Evolutionary conservation across 371 early-diverging fungal species (phyloP), one percentile per base, ranked within the genome.

Genomic region (Chytridium lagenaria): DNA sequence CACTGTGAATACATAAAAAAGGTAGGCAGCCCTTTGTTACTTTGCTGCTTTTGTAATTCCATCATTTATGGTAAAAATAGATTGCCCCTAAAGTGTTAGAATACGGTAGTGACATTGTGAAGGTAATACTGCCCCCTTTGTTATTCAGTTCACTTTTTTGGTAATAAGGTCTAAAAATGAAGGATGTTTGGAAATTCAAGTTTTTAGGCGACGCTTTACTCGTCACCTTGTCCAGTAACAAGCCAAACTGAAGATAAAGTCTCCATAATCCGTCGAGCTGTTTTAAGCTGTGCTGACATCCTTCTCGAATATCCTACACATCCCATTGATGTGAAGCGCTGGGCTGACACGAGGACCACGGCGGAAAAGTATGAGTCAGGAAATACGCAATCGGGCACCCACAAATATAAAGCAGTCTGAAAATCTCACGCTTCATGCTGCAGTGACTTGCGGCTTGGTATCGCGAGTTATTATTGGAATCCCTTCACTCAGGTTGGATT

Each of bases 161-260:
- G n/a, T n/a, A n/a, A n/a, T n/a, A n/a, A n/a, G n/a, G n/a, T n/a
- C n/a, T n/a, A n/a, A n/a, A n/a, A n/a, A n/a, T n/a, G n/a, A n/a
- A n/a, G n/a, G n/a, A n/a, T n/a, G n/a, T n/a, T n/a, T 63, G 12
- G 12, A 30, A 7, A 55, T 23, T 19, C 26, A 23, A 63, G 40
- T 66, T 40, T 30, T n/a, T 40, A 5, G 66, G 66, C 10, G 66
- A 66, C 44, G 66, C 66, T 23, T 10, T 66, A 19, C 44, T 66
- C 23, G n/a, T 38, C 10, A 66, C 66, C 2, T 66, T 66, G 10
- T 12, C 61, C 7, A 44, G 15, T 2, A 2, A 22, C 2, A 1
- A 37, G n/a, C n/a, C n/a, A 15, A 10, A 66, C 5, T n/a, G 66
- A 66, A n/a, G 19, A 16, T 33, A 2, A 44, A 28, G 30, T 7